These are phyloP conservation scores for Ilyonectria mors-panacis DNA, from an alignment of 2,329 filamentous ascomycete species.

Conservation along the genomic window DNA sequence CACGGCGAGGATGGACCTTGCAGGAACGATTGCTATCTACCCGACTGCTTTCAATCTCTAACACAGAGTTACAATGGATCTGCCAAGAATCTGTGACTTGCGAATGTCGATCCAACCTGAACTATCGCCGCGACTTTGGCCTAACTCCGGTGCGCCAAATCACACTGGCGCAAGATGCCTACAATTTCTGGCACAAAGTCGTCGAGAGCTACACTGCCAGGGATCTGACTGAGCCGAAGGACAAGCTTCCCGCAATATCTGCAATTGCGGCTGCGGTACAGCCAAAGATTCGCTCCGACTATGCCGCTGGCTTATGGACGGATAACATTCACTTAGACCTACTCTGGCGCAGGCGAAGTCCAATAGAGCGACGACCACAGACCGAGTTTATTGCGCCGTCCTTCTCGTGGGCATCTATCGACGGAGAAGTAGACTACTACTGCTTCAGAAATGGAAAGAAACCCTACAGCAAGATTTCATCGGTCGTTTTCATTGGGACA, in stretches of 20 bases:
- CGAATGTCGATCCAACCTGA: slow-evolving; percentile 45
- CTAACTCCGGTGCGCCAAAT: slow-evolving; percentile 35
- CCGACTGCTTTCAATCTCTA: slow-evolving; percentile 33
- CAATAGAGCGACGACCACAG: background rate
- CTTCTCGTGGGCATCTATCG: slow-evolving; percentile 45
- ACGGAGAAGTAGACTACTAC: slow-evolving; percentile 44
- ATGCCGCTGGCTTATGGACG: slow-evolving; percentile 50
- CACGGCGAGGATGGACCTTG: slow-evolving; percentile 35
- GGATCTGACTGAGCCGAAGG: slow-evolving; percentile 37
- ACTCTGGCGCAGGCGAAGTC: slow-evolving; percentile 36
- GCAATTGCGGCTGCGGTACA: slow-evolving; percentile 46
- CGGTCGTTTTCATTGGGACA: slow-evolving; percentile 26
- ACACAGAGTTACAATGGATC: slow-evolving; percentile 36
- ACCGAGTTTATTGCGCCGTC: slow-evolving; percentile 38
- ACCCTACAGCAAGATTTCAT: slow-evolving; percentile 30
- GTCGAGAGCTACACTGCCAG: slow-evolving; percentile 48
- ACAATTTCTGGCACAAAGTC: slow-evolving; percentile 48
- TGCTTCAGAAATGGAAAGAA: slow-evolving; percentile 41
- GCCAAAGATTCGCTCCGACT: slow-evolving; percentile 39
- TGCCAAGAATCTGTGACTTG: slow-evolving; percentile 40
- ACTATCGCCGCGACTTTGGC: slow-evolving; percentile 43
- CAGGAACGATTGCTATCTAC: slow-evolving; percentile 39
- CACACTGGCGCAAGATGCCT: slow-evolving; percentile 35
- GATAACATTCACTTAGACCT: slow-evolving; percentile 45
- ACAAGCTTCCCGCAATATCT: slow-evolving; percentile 51